Evolutionary conservation across 352 stramenopile species (phyloP).

Genomic region (Globisporangium cylindrosporum): DNA sequence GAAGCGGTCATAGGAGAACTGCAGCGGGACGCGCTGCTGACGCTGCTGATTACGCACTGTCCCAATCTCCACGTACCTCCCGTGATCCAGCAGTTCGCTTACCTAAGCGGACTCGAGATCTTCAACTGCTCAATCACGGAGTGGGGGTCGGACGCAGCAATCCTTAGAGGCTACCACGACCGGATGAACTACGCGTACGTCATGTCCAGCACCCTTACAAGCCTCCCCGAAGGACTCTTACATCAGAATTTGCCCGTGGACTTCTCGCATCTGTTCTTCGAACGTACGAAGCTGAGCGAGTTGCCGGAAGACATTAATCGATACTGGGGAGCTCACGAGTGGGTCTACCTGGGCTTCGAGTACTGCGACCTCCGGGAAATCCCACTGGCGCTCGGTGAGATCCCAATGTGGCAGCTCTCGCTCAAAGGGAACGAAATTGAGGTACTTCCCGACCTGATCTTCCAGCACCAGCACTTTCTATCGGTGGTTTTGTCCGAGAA

Average conservation of each 20-base stretch:
- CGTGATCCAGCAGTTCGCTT: conserved; percentile 15
- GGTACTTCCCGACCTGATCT: conserved; percentile 55
- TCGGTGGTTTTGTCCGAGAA: conserved; percentile 44
- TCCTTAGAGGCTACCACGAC: background rate
- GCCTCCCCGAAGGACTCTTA: conserved; percentile 6
- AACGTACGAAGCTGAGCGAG: conserved; percentile 14
- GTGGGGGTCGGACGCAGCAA: conserved; percentile 13
- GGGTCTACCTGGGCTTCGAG: background rate
- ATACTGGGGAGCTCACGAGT: conserved; percentile 8
- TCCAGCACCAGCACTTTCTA: conserved; percentile 55
- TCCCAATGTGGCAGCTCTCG: conserved; percentile 38
- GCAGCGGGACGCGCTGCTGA: conserved; percentile 7
- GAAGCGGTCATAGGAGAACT: conserved; percentile 10
- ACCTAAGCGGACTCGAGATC: conserved; percentile 21
- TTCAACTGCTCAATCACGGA: conserved; percentile 17
- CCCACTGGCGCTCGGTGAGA: conserved; percentile 44
- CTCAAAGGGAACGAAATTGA: background rate
- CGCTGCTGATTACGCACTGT: conserved; percentile 22
- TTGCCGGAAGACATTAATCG: conserved; percentile 16
- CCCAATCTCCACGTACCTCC: conserved; percentile 16
- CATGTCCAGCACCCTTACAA: conserved; percentile 18
- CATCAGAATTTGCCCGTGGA: conserved; percentile 5
- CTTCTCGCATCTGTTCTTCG: conserved; percentile 15
- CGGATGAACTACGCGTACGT: conserved; percentile 17
- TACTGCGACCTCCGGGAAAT: conserved; percentile 24